Percentiles rank a stretch among this genome's conserved stretches.
phyloP scores from a whole-genome alignment of 306 rosid genomes.

The Carpinus viminea region DNA sequence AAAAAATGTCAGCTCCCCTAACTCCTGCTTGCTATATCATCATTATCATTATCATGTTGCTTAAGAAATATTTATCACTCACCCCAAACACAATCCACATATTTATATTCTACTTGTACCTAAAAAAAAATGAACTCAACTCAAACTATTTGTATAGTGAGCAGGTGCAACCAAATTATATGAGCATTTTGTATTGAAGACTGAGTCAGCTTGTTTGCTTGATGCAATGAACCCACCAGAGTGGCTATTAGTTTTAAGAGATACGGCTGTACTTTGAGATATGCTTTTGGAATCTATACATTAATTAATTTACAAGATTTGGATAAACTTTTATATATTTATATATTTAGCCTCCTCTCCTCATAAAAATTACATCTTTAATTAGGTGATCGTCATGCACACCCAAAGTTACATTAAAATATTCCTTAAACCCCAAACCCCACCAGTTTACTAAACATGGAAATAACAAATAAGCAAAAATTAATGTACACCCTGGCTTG shows the following conservation, averaged over 20 bases:
- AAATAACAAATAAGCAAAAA: background rate
- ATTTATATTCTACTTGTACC: background rate
- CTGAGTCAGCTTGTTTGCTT: conserved; percentile 24
- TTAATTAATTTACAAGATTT: conserved; percentile 22
- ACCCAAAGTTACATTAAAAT: conserved; percentile 12
- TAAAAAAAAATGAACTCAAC: conserved; percentile 4
- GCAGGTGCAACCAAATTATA: conserved; percentile 50
- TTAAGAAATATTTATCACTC: too few relatives aligned
- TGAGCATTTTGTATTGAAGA: conserved; percentile 16
- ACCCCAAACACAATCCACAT: too few relatives aligned
- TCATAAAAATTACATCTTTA: conserved; percentile 27
- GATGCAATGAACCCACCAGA: conserved; percentile 46
- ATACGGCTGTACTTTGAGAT: conserved; percentile 54
- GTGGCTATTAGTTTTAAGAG: conserved; percentile 38
- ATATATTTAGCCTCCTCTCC: background rate
- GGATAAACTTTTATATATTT: conserved; percentile 16
- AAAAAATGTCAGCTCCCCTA: too few relatives aligned
- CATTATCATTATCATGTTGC: conserved; percentile 23
- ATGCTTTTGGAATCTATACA: conserved; percentile 29
- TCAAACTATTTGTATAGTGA: conserved; percentile 11
- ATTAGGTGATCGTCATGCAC: conserved; percentile 26
- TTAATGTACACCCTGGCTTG: background rate
- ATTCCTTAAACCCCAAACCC: conserved; percentile 19
- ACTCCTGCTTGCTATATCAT: background rate
- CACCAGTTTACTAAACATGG: conserved; percentile 4